phyloP scores from a whole-genome alignment of 176 grass and related monocot genomes.

The Lolium rigidum region DNA sequence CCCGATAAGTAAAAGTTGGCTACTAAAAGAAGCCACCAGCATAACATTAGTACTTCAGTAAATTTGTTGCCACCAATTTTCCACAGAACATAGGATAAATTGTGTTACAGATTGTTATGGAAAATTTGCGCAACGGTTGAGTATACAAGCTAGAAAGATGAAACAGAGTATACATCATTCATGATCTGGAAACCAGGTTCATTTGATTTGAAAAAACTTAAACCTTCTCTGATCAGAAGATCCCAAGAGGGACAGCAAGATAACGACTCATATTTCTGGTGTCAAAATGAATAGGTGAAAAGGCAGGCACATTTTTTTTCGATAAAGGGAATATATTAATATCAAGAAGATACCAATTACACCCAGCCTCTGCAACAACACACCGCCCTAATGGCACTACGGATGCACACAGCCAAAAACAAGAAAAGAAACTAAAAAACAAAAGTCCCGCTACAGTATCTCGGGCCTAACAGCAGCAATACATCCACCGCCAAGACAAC shows the following conservation, averaged over 20 bases:
- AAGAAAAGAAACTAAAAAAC: too few species aligned
- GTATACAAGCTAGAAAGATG: slow-evolving; percentile 35
- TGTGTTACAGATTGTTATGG: slow-evolving; percentile 20
- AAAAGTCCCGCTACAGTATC: too few species aligned
- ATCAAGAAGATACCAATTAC: too few species aligned
- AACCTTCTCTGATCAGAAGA: slow-evolving; percentile 1
- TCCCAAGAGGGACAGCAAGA: background rate
- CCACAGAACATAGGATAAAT: slow-evolving; percentile 11
- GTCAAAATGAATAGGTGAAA: slow-evolving; percentile 23
- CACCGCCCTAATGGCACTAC: too few species aligned
- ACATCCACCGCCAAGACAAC: too few species aligned
- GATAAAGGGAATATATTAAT: too few species aligned
- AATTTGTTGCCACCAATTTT: slow-evolving; percentile 34
- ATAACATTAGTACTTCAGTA: slow-evolving; percentile 30
- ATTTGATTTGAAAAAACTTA: slow-evolving; percentile 34
- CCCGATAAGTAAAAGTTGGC: slow-evolving; percentile 12
- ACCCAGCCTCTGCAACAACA: too few species aligned
- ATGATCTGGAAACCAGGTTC: slow-evolving; percentile 3
- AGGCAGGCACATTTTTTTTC: too few species aligned
- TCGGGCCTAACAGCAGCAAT: too few species aligned
- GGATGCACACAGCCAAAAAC: too few species aligned
- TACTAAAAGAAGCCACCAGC: slow-evolving; percentile 18
- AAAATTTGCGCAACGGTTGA: slow-evolving; percentile 8
- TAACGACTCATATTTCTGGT: background rate
- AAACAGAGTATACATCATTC: slow-evolving; percentile 26